Percentiles rank a stretch among this genome's conserved stretches.
Conservation (phyloP, 305 asterid genomes). For the Solanum hybrid region DNA sequence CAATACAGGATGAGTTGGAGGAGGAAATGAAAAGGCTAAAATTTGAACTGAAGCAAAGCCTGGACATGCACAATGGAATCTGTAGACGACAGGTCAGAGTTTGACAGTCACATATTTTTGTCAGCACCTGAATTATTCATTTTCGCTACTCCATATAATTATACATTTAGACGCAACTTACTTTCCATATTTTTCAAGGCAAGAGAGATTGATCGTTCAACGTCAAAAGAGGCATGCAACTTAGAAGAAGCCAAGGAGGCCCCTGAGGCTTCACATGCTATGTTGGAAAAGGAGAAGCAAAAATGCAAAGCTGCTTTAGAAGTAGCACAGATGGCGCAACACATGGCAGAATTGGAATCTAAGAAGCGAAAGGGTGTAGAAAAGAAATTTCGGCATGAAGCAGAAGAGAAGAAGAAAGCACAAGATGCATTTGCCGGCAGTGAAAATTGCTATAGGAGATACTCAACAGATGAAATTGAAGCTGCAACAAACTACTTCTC, state of each 20-base stretch:
- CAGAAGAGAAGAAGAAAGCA: constrained; percentile 25
- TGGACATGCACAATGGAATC: constrained; percentile 42
- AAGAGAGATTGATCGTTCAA: constrained; percentile 29
- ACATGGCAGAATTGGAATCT: constrained; percentile 26
- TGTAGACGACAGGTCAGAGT: constrained; percentile 28
- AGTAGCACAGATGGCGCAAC: constrained; percentile 51
- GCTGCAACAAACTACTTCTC: constrained; percentile 30
- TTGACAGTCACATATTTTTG: neutral
- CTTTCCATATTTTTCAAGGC: constrained; percentile 21
- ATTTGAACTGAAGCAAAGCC: constrained; percentile 52
- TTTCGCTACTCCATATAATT: neutral
- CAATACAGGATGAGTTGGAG: constrained; percentile 46
- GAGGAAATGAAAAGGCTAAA: constrained; percentile 64
- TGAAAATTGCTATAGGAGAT: constrained; percentile 20
- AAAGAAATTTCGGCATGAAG: constrained; percentile 14
- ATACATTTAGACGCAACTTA: neutral
- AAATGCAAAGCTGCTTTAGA: constrained; percentile 61
- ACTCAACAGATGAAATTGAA: constrained; percentile 30
- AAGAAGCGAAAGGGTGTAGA: constrained; percentile 23
- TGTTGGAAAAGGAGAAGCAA: constrained; percentile 51
- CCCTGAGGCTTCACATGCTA: constrained; percentile 40
- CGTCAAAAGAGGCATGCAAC: constrained; percentile 26
- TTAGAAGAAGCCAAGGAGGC: constrained; percentile 34
- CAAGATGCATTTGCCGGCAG: constrained; percentile 13
- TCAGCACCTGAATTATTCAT: neutral